Percentiles rank a stretch among this genome's conserved stretches.
Conservation (phyloP, 2,329 filamentous ascomycete species). For the Sphaerulina musiva region DNA sequence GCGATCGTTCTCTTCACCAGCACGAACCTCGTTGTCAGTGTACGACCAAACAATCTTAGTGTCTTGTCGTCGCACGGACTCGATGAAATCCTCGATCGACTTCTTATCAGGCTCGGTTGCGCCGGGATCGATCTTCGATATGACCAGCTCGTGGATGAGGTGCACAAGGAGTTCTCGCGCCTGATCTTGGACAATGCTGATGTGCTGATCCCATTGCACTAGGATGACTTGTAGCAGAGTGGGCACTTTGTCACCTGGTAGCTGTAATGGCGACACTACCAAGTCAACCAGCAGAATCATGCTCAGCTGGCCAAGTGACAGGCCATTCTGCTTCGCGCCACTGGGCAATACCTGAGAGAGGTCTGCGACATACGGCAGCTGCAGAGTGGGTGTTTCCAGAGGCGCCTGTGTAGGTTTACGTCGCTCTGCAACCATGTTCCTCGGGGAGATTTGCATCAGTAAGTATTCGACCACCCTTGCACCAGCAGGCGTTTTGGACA, state of each 20-base stretch:
- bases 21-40: slow-evolving; percentile 77
- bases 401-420: slow-evolving; percentile 61
- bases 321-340: slow-evolving; percentile 76
- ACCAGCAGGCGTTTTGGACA: slow-evolving; percentile 78
- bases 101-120: slow-evolving; percentile 59
- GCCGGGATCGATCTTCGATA: slow-evolving; percentile 69
- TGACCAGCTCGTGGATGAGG: slow-evolving; percentile 90
- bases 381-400: slow-evolving; percentile 62
- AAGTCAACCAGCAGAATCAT: slow-evolving; percentile 91
- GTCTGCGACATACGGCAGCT: slow-evolving; percentile 76
- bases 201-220: slow-evolving; percentile 97
- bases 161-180: slow-evolving; percentile 97
- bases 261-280: slow-evolving; percentile 83
- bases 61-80: slow-evolving; percentile 78
- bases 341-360: slow-evolving; percentile 70
- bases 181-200: slow-evolving; percentile 88
- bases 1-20: slow-evolving; percentile 56
- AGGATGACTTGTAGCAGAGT: slow-evolving; percentile 84
- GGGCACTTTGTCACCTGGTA: slow-evolving; percentile 72
- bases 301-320: slow-evolving; percentile 87
- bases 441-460: slow-evolving; percentile 81
- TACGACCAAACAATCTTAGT: slow-evolving; percentile 85
- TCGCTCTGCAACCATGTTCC: slow-evolving; percentile 95
- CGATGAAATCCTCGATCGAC: slow-evolving; percentile 79
- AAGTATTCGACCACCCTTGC: slow-evolving; percentile 92